Evolutionary conservation across 73 alveolate genomes (phyloP).

Genomic region (Diophrys sp.): DNA sequence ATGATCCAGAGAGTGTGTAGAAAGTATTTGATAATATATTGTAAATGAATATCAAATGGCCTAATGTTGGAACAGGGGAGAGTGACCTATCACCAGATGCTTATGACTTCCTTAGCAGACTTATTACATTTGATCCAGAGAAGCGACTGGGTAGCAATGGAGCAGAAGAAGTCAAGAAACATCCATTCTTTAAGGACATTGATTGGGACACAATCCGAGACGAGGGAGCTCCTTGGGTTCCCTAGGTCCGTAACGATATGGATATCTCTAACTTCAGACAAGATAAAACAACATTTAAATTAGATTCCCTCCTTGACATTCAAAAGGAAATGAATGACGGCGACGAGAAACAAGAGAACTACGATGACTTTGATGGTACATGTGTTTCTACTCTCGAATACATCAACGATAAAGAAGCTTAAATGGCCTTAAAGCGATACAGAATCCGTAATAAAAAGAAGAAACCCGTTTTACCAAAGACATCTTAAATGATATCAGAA

Average conservation of each 20-base stretch:
- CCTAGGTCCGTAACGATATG: slow-evolving; percentile 37
- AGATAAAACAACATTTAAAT: slow-evolving; percentile 22
- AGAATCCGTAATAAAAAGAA: neutral
- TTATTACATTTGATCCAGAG: slow-evolving; percentile 67
- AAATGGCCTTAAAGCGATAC: slow-evolving; percentile 10
- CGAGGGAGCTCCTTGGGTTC: slow-evolving; percentile 47
- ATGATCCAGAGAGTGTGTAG: slow-evolving; percentile 62
- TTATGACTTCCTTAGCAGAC: slow-evolving; percentile 75
- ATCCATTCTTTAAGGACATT: slow-evolving; percentile 78
- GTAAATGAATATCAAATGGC: slow-evolving; percentile 50
- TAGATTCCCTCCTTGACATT: slow-evolving; percentile 10
- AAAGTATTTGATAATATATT: slow-evolving; percentile 64
- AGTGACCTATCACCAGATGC: slow-evolving; percentile 86
- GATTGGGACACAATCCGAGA: slow-evolving; percentile 62
- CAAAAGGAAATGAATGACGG: slow-evolving; percentile 16
- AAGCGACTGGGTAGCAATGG: slow-evolving; percentile 85
- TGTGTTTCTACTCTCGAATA: slow-evolving; percentile 7
- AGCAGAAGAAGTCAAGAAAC: slow-evolving; percentile 84
- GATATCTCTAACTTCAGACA: slow-evolving; percentile 46
- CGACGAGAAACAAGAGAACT: neutral
- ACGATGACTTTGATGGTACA: slow-evolving; percentile 21
- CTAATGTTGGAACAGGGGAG: slow-evolving; percentile 53
- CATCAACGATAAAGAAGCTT: slow-evolving; percentile 28
- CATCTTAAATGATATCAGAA: no score
- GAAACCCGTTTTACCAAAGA: neutral